Base-by-base conservation (phyloP, 2,329 filamentous ascomycete genomes). In the Emmonsiellopsis sp. region DNA sequence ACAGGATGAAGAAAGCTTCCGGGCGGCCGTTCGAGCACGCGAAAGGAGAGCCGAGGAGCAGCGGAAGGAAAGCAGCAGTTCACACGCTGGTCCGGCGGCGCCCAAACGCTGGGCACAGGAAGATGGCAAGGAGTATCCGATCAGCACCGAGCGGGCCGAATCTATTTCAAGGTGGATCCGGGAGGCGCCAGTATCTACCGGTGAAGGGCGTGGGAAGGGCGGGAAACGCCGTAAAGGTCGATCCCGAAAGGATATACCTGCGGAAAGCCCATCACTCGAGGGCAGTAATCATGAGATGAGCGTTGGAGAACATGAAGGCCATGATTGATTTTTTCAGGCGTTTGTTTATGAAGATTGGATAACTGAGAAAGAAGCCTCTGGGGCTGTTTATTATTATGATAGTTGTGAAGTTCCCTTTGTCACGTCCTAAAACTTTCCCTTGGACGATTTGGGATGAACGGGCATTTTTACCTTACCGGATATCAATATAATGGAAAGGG, bases 121-220 rank as follows among this genome's bases (percentile, higher is more conserved):
- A 51, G 81, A 85, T 55, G 80, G 78, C 0, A 82, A 81, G 61
- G 85, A 89, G 58, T 87, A 86, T 65, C 81, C 82, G 2, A 82
- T 88, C 58, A 76, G 79, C 15, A 87, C 85, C 1, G 84, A 87
- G 58, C 78, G 87, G 20, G 86, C 87, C 0, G 77, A 82, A 47
- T 79, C 80, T 15, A 81, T 92, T 54, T 79, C 83, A 0, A 72
- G 80, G 42, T 93, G 88, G 87, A 79, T 92, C 20, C 70, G 71
- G 48, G 77, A 84, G 54, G 82, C 80, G 0, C 81, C 80, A 16
- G 30, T 57, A n/a, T 51, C 54, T 26, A 54, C 53, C 10, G 58
- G 58, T 2, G 55, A 55, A 20, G 57, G 57, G 7, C 52, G 45
- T 7, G 50, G 38, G 16, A 57, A 56, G 47, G 54, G 51, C 5